Conservation (phyloP, 2,329 filamentous ascomycete species). For the Nannizziopsis arthrosporioides region DNA sequence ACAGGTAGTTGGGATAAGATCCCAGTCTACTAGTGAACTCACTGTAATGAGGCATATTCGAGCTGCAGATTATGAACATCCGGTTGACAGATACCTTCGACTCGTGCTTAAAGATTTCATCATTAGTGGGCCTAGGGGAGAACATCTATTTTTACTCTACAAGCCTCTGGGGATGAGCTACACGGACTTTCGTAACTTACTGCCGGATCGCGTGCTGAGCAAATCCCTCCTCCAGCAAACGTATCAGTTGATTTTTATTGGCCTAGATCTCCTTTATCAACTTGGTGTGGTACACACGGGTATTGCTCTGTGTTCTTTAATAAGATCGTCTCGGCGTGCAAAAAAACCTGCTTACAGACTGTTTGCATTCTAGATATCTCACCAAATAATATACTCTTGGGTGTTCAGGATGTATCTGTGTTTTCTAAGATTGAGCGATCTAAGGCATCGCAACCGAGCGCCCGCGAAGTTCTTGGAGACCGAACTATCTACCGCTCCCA, state of each 20-base stretch:
- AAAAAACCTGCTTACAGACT: not conserved
- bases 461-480: slow-evolving; percentile 21
- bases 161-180: slow-evolving; percentile 8
- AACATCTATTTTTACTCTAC: slow-evolving; percentile 8
- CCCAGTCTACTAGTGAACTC: not conserved
- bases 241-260: slow-evolving; percentile 8
- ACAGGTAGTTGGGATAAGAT: too few relatives aligned
- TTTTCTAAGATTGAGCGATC: slow-evolving; percentile 21
- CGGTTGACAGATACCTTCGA: slow-evolving; percentile 2
- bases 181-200: slow-evolving; percentile 9
- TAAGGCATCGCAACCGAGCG: slow-evolving; percentile 20
- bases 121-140: slow-evolving; percentile 2
- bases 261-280: slow-evolving; percentile 6
- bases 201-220: not conserved
- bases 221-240: slow-evolving; percentile 6
- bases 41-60: not conserved
- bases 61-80: slow-evolving; percentile 6
- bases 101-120: slow-evolving; percentile 10
- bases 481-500: slow-evolving; percentile 22
- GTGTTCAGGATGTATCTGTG: slow-evolving; percentile 21
- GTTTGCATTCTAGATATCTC: slow-evolving; percentile 20
- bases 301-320: not conserved
- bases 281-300: slow-evolving; percentile 5
- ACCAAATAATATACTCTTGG: slow-evolving; percentile 24
- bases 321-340: too few relatives aligned